phyloP scores from a whole-genome alignment of 805 yeast species.

The Spathaspora boniae region DNA sequence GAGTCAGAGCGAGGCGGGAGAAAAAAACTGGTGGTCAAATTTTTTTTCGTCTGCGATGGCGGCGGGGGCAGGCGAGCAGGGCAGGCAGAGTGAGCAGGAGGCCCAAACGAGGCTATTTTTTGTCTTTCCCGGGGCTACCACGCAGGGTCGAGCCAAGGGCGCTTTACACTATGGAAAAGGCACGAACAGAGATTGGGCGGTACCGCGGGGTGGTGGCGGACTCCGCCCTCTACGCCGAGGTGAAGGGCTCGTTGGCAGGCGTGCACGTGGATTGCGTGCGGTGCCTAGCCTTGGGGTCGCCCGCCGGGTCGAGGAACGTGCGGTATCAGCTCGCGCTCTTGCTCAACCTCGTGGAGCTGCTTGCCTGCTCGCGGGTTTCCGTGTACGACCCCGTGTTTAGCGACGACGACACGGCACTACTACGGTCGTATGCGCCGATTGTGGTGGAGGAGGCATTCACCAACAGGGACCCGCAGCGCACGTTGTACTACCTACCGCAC shows the following conservation, averaged over 20 bases:
- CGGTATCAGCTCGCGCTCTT: constrained; percentile 64
- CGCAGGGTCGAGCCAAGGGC: too few relatives aligned
- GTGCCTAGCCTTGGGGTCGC: constrained; percentile 72
- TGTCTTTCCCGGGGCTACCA: too few relatives aligned
- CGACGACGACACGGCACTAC: constrained; percentile 36
- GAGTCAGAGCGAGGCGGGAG: neutral
- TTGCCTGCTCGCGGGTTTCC: constrained; percentile 32
- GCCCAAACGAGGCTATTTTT: too few relatives aligned
- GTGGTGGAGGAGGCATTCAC: constrained; percentile 16
- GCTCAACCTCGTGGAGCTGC: constrained; percentile 31
- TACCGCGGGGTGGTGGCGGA: too few relatives aligned
- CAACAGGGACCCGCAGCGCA: constrained; percentile 9
- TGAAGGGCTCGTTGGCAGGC: neutral
- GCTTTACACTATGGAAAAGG: too few relatives aligned
- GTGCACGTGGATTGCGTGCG: constrained; percentile 32
- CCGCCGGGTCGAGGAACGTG: constrained; percentile 55
- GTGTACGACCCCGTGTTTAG: constrained; percentile 66
- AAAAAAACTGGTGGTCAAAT: neutral
- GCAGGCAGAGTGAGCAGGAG: neutral
- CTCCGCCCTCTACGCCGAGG: neutral
- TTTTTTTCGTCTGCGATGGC: neutral
- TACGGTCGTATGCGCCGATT: constrained; percentile 11
- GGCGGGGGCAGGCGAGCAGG: constrained; percentile 1
- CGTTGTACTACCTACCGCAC: constrained; percentile 68
- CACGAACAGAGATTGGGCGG: too few relatives aligned